Percentiles rank a stretch among this genome's conserved stretches.
phyloP scores from a whole-genome alignment of 306 rosid genomes.

The Purshia tridentata region DNA sequence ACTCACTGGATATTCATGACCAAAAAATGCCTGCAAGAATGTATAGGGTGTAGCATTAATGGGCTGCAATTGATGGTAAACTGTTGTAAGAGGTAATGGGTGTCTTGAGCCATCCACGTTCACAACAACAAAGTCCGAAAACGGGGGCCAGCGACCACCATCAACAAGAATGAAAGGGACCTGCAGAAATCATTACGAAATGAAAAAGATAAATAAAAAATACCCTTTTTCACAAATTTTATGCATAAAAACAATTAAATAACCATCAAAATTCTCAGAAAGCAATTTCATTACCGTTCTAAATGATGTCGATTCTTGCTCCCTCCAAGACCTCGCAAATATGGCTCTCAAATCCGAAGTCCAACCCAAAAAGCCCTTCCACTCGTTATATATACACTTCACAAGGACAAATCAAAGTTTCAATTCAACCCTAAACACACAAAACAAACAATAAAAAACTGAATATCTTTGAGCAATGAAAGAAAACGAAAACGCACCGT shows the following conservation, averaged over 20 bases:
- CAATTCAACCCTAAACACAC: not conserved
- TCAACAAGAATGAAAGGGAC: slow-evolving; percentile 85
- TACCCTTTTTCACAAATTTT: not conserved
- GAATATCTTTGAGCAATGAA: slow-evolving; percentile 5
- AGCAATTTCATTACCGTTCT: slow-evolving; percentile 50
- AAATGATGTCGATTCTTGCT: slow-evolving; percentile 54
- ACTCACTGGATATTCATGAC: slow-evolving; percentile 83
- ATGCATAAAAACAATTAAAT: not conserved
- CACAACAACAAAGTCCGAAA: slow-evolving; percentile 50
- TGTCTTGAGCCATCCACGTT: slow-evolving; percentile 72
- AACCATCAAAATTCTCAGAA: slow-evolving; percentile 12
- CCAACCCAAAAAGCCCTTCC: slow-evolving; percentile 87
- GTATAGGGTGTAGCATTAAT: slow-evolving; percentile 63
- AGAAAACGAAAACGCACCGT: slow-evolving; percentile 40
- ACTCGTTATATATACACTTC: slow-evolving; percentile 78
- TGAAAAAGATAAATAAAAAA: not conserved
- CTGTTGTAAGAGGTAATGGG: slow-evolving; percentile 75
- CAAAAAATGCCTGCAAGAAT: slow-evolving; percentile 73
- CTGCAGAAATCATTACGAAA: slow-evolving; percentile 31
- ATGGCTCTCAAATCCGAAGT: slow-evolving; percentile 75
- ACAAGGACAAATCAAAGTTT: slow-evolving; percentile 10
- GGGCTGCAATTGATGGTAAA: slow-evolving; percentile 75
- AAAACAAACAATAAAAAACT: not conserved
- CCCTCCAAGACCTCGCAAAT: slow-evolving; percentile 61
- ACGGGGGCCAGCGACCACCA: slow-evolving; percentile 38